Base-by-base conservation (phyloP, 2,329 filamentous ascomycete genomes). In the Ampelomyces quisqualis region DNA sequence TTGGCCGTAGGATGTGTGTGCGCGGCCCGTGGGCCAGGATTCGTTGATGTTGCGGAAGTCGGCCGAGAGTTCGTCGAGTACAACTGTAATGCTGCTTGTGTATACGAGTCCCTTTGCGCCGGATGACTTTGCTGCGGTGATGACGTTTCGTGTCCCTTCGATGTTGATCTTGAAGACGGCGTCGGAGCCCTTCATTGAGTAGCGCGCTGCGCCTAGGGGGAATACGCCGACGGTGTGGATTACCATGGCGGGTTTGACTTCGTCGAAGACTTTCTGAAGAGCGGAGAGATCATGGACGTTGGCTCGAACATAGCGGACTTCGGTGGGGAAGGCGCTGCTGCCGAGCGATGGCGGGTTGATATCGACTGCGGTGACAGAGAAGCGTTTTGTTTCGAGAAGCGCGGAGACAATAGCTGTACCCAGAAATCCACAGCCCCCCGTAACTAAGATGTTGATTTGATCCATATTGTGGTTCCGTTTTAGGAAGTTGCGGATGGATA, bases 1-100 rank as follows among this genome's bases (percentile, higher is more conserved):
- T 71, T 90, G 84, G 20, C 90, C 90, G 70, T 97, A 97, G 70
- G 90, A 84, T 53, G 81, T 71, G 45, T 79, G 78, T 21, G 87
- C 87, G 32, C 81, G 77, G 37, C 93, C 83, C 34, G 86, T 77
- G 19, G 88, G 88, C 77, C 86, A 89, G 32, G 79, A 75, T 75
- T 97, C 91, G 68, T 90, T 85, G 51, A 88, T 89, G 66, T 95
- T 90, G 66, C 83, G 78, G 65, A 94, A 78, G 65, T 95, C 87
- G 46, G 73, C 80, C 47, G 77, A 74, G 19, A 73, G 40, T 55
- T 90, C 90, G 70, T 97, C 90, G 63, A 87, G 85, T 51, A 95
- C 76, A 47, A 95, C 85, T 46, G 89, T 94, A 38, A 88, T 86
- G 38, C 86, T 93, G 68, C 87, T 93, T 13, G 91, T 97, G 71